These are phyloP conservation scores for Eucalyptus cloeziana DNA, from an alignment of 345 rosid genomes.

Conservation along the genomic window DNA sequence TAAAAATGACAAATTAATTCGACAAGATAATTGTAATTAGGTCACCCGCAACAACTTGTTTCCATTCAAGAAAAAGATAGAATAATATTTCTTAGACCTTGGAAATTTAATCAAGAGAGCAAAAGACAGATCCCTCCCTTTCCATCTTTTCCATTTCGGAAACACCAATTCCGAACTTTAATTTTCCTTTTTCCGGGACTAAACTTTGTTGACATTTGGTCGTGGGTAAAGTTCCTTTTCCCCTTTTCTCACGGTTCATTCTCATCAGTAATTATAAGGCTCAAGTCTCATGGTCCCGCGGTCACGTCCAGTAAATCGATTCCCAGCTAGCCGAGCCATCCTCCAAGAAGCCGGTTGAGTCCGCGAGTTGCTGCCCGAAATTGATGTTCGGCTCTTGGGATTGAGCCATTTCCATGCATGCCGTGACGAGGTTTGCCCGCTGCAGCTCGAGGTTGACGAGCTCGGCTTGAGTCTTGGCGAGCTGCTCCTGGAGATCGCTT, in stretches of 20 bases:
- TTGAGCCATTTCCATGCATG: conserved; percentile 24
- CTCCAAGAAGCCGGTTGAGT: background rate
- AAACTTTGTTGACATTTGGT: background rate
- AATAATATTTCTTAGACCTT: background rate
- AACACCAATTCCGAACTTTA: background rate
- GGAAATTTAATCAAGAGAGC: background rate
- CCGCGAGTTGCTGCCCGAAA: background rate
- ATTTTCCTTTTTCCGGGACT: background rate
- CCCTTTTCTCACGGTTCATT: background rate
- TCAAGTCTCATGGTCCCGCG: background rate
- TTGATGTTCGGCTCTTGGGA: background rate
- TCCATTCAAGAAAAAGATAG: background rate
- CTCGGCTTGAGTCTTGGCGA: conserved; percentile 28
- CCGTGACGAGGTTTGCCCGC: conserved; percentile 13
- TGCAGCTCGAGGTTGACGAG: conserved; percentile 18
- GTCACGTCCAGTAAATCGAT: background rate
- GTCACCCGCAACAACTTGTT: background rate
- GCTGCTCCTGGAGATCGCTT: conserved; percentile 22
- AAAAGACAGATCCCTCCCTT: background rate
- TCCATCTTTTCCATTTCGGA: background rate
- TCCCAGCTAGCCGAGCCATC: background rate
- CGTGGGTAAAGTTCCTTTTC: background rate
- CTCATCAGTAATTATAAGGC: background rate
- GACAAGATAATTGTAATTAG: background rate
- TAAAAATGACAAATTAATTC: background rate